Percentiles rank a stretch among this genome's conserved stretches.
Conservation (phyloP, 2,329 filamentous ascomycete genomes). For the Microdochium trichocladiopsis region DNA sequence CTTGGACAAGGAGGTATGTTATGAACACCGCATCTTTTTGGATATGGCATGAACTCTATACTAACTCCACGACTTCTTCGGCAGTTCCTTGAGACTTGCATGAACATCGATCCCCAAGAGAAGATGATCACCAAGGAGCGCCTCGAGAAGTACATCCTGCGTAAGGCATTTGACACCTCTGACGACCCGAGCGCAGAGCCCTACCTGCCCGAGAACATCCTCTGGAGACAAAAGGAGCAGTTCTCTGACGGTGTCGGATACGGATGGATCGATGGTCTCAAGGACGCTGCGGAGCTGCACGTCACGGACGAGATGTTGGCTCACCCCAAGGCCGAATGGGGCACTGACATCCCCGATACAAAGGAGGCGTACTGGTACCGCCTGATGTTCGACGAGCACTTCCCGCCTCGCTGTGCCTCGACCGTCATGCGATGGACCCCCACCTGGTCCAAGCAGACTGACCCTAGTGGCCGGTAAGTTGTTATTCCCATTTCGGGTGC, state of each 20-base stretch:
- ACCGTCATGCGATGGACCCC: constrained; percentile 97
- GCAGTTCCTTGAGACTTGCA: constrained; percentile 80
- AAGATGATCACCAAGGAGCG: constrained; percentile 90
- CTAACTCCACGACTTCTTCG: constrained; percentile 4
- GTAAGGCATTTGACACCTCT: constrained; percentile 92
- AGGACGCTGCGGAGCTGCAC: constrained; percentile 84
- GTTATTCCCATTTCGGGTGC: neutral
- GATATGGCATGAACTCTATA: constrained; percentile 1
- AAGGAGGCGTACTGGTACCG: constrained; percentile 99
- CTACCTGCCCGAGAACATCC: constrained; percentile 92
- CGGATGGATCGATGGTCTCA: constrained; percentile 96
- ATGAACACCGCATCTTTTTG: neutral
- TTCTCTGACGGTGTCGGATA: constrained; percentile 98
- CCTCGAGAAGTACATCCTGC: constrained; percentile 96
- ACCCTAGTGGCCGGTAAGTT: constrained; percentile 81
- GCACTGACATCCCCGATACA: constrained; percentile 81
- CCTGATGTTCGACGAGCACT: constrained; percentile 97
- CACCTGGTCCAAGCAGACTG: constrained; percentile 93
- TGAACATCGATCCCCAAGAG: constrained; percentile 90
- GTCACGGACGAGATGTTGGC: constrained; percentile 98
- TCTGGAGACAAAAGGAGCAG: constrained; percentile 99
- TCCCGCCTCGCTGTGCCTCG: constrained; percentile 81
- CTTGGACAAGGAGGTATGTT: constrained; percentile 75
- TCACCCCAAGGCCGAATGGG: constrained; percentile 97
- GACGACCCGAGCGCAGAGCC: constrained; percentile 75